Evolutionary conservation across 2,329 filamentous ascomycete species (phyloP), one percentile per base, ranked within the genome.

Genomic region (Thielaviopsis populi): DNA sequence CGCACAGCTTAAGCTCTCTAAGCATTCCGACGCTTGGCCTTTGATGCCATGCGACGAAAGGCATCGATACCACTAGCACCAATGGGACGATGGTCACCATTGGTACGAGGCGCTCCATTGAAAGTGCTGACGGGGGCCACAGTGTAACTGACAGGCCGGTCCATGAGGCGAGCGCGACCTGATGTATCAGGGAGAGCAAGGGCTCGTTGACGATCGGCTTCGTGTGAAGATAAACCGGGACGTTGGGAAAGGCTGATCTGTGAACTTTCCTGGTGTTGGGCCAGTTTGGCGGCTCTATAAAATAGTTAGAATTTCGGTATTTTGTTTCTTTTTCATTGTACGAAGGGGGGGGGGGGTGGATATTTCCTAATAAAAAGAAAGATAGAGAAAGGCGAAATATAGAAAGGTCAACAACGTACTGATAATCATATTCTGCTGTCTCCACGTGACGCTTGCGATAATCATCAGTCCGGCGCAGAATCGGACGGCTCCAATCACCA

Each of bases 401-500:
- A 4, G 1, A 46, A 50, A 11, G 24, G 24, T 13, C 15, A 27
- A 24, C 27, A 1, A 78, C 81, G 65, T 78, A 85, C 83, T 80
- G 75, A 69, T 83, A 80, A 71, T 86, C 83, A 68, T 82, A 85
- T 63, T 85, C 82, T 66, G 80, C 80, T 17, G 81, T 84, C 70
- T 84, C 79, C 50, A 86, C 77, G 67, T 81, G 80, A 24, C 88
- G 85, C 78, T 96, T 94, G 76, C 90, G 91, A 78, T 95, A 96
- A 74, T 96, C 91, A 70, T 96, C 91, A 67, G 89, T 95, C 69
- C 91, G 86, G 77, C 95, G 92, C 63, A 99, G 80, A 68, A 99
- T 95, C 3, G 92, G 91, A 48, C 94, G 82, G 68, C 91, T 96
- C 94, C 94, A 99, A 72, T 97, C 92, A 64, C 89, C 89, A 64